Base-by-base conservation (phyloP, 805 yeast species). In the Teunomyces kruisii region DNA sequence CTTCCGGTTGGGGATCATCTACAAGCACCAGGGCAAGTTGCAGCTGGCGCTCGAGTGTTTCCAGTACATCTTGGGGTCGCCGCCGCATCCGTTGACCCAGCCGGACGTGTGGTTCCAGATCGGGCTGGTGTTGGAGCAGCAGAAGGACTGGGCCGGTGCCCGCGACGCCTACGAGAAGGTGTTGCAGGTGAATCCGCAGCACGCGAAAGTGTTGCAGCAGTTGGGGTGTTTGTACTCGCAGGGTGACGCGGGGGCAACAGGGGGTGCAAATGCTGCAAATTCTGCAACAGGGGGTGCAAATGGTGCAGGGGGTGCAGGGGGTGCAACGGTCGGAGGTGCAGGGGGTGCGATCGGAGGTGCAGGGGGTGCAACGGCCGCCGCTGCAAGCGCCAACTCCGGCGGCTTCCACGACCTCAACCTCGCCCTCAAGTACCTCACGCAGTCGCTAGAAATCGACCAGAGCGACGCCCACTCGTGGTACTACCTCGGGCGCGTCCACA, bases 61-160 rank as follows among this genome's bases (percentile, higher is more conserved):
- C 76, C 86, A 89, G 61, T 94, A 92, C 64, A 94, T 94, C 51
- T 69, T 94, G 53, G 76, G 83, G 46, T 86, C 84, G 66, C 98
- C 99, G 0, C 99, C 99, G 1, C 85, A 89, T 43, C 99, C 99
- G 1, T 74, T 94, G 52, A 91, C 97, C 39, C 96, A 89, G 63
- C 89, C 96, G 41, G 99, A 94, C 63, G 95, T 94, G 44, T 94
- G 98, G 98, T 94, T 94, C 72, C 99, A 94, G 69, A 87, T 94
- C 51, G 99, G 99, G 32, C 86, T 90, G 27, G 98, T 94, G 1
- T 77, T 94, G 56, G 99, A 94, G 65, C 96, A 87, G 61, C 92
- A 88, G 70, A 83, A 89, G 58, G 96, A 90, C 60, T 92, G 88
- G 79, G 80, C 77, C 50, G 88, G 91, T 31, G 98, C 99, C 2